A percentile compares a stretch with the other conserved stretches of the same genome.
Evolutionary conservation across 1,139 yeast genomes (phyloP).

Genomic region (Saccharomyces hybrid): DNA sequence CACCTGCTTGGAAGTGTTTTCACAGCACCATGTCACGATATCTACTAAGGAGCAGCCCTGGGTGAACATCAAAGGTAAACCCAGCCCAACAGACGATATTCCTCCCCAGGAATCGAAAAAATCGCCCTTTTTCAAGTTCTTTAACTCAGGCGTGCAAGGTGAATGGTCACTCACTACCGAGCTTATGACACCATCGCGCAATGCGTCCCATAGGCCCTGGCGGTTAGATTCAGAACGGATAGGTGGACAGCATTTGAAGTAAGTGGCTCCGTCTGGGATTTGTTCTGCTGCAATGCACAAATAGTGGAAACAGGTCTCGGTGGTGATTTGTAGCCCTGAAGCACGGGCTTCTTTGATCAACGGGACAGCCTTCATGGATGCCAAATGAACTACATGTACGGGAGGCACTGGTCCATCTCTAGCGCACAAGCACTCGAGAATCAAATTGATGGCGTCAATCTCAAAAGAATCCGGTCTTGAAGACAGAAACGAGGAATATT

Average conservation of each 20-base stretch:
- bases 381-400: conserved; percentile 82
- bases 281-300: conserved; percentile 67
- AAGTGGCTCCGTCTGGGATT: conserved; percentile 68
- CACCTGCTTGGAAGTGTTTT: conserved; percentile 77
- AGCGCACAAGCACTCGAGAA: conserved; percentile 37
- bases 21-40: conserved; percentile 69
- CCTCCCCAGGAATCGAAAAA: conserved; percentile 96
- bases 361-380: conserved; percentile 77
- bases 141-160: conserved; percentile 88
- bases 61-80: conserved; percentile 71
- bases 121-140: conserved; percentile 74
- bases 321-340: conserved; percentile 43
- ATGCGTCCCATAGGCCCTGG: conserved; percentile 66
- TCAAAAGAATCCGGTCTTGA: conserved; percentile 88
- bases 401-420: conserved; percentile 41
- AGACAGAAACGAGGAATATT: conserved; percentile 65
- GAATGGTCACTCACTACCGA: conserved; percentile 93
- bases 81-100: conserved; percentile 87
- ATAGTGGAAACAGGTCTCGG: conserved; percentile 92
- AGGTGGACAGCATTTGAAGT: conserved; percentile 92
- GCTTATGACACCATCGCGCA: conserved; percentile 54
- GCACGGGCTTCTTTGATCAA: conserved; percentile 57
- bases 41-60: conserved; percentile 58
- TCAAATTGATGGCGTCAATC: conserved; percentile 67
- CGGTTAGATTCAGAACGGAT: conserved; percentile 69